phyloP scores from a whole-genome alignment of 352 stramenopile species.

The Phytophthora syringae region DNA sequence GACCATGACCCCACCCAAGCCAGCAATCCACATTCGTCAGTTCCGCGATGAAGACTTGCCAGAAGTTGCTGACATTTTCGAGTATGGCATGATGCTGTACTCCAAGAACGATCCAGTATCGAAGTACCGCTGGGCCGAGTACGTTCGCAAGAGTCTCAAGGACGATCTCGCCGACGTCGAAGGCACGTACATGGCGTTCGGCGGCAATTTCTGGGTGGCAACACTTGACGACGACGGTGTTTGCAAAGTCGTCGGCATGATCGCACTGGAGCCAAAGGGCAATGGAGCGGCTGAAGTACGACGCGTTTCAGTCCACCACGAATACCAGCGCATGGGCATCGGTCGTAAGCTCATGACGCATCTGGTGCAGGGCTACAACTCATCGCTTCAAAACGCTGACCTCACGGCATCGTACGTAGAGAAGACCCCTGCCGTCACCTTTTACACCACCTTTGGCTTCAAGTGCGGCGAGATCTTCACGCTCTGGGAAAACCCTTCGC shows the following conservation, averaged over 20 bases:
- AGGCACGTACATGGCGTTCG: constrained; percentile 39
- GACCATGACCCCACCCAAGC: neutral
- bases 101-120: constrained; percentile 25
- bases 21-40: constrained; percentile 37
- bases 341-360: constrained; percentile 33
- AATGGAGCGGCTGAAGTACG: constrained; percentile 30
- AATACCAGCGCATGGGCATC: constrained; percentile 34
- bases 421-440: constrained; percentile 23
- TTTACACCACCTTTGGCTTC: constrained; percentile 49
- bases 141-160: constrained; percentile 43
- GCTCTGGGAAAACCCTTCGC: constrained; percentile 39
- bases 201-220: constrained; percentile 58
- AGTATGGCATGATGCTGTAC: constrained; percentile 49
- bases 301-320: constrained; percentile 36
- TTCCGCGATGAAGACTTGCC: constrained; percentile 39
- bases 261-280: constrained; percentile 32
- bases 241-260: constrained; percentile 33
- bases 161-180: constrained; percentile 43
- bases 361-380: constrained; percentile 18
- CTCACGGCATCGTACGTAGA: constrained; percentile 20
- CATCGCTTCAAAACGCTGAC: constrained; percentile 29
- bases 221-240: constrained; percentile 21
- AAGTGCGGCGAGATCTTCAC: constrained; percentile 23
- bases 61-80: constrained; percentile 42
- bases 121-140: constrained; percentile 28